Percentiles rank a stretch among this genome's conserved stretches.
Conservation (phyloP, 805 yeast species). For the Sungouiozyma intestinalis region DNA sequence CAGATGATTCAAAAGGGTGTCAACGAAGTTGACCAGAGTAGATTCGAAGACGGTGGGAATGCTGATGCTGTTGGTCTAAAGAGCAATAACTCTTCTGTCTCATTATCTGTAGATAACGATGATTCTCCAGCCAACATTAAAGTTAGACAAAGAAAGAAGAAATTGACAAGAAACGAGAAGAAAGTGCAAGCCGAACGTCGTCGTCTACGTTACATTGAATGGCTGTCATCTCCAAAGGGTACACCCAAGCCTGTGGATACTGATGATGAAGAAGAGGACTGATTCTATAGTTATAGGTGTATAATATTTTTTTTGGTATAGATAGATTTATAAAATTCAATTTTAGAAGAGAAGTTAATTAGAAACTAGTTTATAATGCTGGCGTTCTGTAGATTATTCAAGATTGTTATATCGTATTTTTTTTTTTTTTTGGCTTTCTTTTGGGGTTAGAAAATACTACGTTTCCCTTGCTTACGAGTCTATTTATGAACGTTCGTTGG, state of each 20-base stretch:
- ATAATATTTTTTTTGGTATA: background rate
- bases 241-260: conserved; percentile 92
- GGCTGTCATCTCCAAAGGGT: conserved; percentile 96
- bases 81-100: conserved; percentile 36
- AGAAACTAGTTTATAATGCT: too few relatives aligned
- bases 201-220: conserved; percentile 84
- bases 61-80: conserved; percentile 38
- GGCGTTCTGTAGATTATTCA: too few relatives aligned
- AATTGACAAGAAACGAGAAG: conserved; percentile 93
- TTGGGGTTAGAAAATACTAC: too few relatives aligned
- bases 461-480: too few relatives aligned
- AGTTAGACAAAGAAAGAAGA: conserved; percentile 88
- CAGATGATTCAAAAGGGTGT: conserved; percentile 75
- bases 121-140: conserved; percentile 95
- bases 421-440: too few relatives aligned
- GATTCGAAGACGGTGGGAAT: conserved; percentile 74
- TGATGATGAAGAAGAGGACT: conserved; percentile 58
- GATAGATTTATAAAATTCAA: too few relatives aligned
- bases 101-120: conserved; percentile 45
- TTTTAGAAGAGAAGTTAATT: too few relatives aligned
- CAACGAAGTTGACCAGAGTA: conserved; percentile 57
- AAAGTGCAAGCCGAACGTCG: conserved; percentile 87
- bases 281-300: conserved; percentile 1
- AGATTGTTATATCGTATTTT: too few relatives aligned
- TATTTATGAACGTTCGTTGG: conserved; percentile 15